Conservation (phyloP, 1,284 basidiomycete species). For the Moniliophthora roreri region DNA sequence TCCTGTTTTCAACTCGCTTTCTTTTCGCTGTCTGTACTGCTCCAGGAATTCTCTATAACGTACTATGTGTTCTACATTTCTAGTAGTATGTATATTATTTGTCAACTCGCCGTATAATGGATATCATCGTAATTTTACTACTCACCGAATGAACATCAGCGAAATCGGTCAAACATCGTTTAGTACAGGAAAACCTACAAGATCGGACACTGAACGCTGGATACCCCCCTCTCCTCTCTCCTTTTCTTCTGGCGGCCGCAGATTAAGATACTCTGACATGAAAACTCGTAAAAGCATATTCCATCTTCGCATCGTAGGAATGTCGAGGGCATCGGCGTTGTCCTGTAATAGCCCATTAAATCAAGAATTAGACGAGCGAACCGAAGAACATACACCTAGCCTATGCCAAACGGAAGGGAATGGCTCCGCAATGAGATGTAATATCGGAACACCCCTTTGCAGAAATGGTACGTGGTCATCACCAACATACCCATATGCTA, state of each 20-base stretch:
- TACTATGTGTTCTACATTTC: too few species aligned
- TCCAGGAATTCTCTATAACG: too few species aligned
- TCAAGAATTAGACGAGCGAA: not conserved
- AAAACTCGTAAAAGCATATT: conserved; percentile 87
- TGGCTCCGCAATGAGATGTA: conserved; percentile 89
- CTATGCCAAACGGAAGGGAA: conserved; percentile 95
- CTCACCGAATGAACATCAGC: conserved; percentile 1
- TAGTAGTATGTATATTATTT: not conserved
- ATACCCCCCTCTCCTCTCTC: conserved; percentile 11
- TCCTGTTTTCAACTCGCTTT: not conserved
- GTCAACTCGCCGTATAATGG: not conserved
- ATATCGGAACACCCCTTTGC: conserved; percentile 77
- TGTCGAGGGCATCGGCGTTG: conserved; percentile 83
- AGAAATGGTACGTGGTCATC: conserved; percentile 98
- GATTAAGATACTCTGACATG: conserved; percentile 85
- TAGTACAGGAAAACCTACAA: conserved; percentile 1
- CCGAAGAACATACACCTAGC: conserved; percentile 49
- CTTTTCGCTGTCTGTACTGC: not conserved
- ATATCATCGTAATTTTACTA: not conserved
- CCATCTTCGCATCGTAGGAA: conserved; percentile 89
- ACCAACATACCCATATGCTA: conserved; percentile 67
- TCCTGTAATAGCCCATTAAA: conserved; percentile 53
- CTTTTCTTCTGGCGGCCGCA: conserved; percentile 44
- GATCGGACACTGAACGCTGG: conserved; percentile 1
- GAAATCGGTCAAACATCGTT: not conserved